These are phyloP conservation scores for Pholiota adiposa DNA, from an alignment of 1,284 basidiomycete genomes.

Conservation along the genomic window DNA sequence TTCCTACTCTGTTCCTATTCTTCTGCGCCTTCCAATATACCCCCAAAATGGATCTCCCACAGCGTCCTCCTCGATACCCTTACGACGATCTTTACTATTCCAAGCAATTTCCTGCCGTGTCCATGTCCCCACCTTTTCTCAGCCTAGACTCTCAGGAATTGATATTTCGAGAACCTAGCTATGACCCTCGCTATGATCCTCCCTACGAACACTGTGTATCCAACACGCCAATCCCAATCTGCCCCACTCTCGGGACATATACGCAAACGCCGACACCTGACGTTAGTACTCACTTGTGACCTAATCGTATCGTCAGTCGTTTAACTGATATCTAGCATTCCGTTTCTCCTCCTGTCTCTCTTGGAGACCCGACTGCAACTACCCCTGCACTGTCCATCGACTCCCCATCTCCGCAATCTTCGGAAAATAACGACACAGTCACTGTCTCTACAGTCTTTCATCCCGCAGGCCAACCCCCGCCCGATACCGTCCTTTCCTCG, in stretches of 20 bases:
- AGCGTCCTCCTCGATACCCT: neutral
- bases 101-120: neutral
- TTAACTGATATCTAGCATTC: neutral
- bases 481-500: conserved; percentile 29
- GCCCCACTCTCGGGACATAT: neutral
- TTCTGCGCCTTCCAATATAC: no score
- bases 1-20: no score
- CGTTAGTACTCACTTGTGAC: neutral
- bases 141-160: neutral
- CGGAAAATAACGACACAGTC: conserved; percentile 2
- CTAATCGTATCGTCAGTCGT: no score
- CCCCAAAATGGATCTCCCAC: neutral
- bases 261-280: neutral
- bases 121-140: neutral
- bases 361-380: neutral
- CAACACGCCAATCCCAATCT: neutral
- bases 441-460: conserved; percentile 32
- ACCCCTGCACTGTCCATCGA: neutral
- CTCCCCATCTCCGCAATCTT: neutral
- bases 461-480: conserved; percentile 20
- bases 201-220: neutral
- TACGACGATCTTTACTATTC: neutral
- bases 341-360: neutral
- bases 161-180: neutral
- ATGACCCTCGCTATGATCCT: neutral